phyloP scores from a whole-genome alignment of 345 rosid species.

The Durio zibethinus region DNA sequence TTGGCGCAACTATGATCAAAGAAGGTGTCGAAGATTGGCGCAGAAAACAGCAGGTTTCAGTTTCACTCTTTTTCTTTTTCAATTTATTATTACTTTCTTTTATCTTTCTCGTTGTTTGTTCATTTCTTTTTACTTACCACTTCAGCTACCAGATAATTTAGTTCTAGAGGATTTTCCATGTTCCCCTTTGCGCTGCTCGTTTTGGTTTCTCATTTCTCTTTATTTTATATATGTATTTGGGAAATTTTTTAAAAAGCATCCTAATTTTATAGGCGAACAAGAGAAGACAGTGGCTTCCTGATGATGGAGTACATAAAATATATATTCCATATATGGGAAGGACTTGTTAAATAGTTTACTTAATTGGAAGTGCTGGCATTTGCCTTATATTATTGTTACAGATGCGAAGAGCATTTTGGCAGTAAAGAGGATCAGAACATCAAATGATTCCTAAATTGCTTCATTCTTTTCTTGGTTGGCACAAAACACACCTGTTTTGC shows the following conservation, averaged over 20 bases:
- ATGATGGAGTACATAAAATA: not conserved
- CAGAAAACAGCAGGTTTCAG: conserved; percentile 75
- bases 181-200: not conserved
- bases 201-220: not conserved
- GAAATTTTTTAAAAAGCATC: not conserved
- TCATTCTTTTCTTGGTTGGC: not conserved
- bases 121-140: too few relatives aligned
- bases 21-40: conserved; percentile 89
- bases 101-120: too few relatives aligned
- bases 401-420: not conserved
- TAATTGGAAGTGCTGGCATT: not conserved
- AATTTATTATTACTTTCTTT: not conserved
- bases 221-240: not conserved
- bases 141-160: too few relatives aligned
- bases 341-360: not conserved
- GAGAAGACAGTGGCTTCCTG: not conserved
- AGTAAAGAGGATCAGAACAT: not conserved
- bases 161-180: not conserved
- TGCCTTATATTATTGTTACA: not conserved
- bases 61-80: conserved; percentile 21
- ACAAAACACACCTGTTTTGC: not conserved
- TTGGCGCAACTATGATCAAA: conserved; percentile 83
- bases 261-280: not conserved
- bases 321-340: not conserved
- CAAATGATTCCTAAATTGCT: not conserved